Conservation (phyloP, 2,329 filamentous ascomycete genomes). For the Pseudogymnoascus sp. region DNA sequence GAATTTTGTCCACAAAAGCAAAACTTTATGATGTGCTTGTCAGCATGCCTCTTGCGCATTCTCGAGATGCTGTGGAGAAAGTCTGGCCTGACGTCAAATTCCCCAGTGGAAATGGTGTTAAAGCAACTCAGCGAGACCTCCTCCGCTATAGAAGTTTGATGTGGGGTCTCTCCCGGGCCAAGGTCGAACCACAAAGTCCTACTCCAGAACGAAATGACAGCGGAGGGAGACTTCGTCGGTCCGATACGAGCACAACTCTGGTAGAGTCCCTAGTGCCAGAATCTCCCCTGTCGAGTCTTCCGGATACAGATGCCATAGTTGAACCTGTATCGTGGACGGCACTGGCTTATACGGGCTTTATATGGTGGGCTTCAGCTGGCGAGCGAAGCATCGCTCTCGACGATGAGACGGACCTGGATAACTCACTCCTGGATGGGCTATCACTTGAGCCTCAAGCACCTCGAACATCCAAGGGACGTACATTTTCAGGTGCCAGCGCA, state of each 20-base stretch:
- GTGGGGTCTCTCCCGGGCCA: slow-evolving; percentile 45
- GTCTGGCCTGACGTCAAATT: slow-evolving; percentile 70
- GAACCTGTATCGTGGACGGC: slow-evolving; percentile 62
- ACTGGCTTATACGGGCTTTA: slow-evolving; percentile 72
- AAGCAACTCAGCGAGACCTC: slow-evolving; percentile 84
- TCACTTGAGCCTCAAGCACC: slow-evolving; percentile 27
- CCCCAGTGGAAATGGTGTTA: slow-evolving; percentile 55
- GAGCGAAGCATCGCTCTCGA: slow-evolving; percentile 57
- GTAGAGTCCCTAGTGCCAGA: not conserved
- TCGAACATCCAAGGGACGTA: slow-evolving; percentile 13
- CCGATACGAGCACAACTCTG: not conserved
- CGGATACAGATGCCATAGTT: slow-evolving; percentile 43
- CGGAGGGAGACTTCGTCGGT: not conserved
- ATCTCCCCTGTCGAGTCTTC: slow-evolving; percentile 34
- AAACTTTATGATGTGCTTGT: slow-evolving; percentile 85
- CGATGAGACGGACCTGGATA: slow-evolving; percentile 49
- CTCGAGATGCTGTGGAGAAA: slow-evolving; percentile 48
- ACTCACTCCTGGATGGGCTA: slow-evolving; percentile 46
- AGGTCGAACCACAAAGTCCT: not conserved
- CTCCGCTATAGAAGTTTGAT: slow-evolving; percentile 66
- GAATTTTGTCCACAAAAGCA: slow-evolving; percentile 78
- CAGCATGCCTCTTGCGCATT: slow-evolving; percentile 60
- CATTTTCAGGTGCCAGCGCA: slow-evolving; percentile 33
- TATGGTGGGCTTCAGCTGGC: slow-evolving; percentile 84
- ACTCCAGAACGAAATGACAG: not conserved